Base-by-base conservation (phyloP, 2,329 filamentous ascomycete genomes). In the Diaporthe ampelina region DNA sequence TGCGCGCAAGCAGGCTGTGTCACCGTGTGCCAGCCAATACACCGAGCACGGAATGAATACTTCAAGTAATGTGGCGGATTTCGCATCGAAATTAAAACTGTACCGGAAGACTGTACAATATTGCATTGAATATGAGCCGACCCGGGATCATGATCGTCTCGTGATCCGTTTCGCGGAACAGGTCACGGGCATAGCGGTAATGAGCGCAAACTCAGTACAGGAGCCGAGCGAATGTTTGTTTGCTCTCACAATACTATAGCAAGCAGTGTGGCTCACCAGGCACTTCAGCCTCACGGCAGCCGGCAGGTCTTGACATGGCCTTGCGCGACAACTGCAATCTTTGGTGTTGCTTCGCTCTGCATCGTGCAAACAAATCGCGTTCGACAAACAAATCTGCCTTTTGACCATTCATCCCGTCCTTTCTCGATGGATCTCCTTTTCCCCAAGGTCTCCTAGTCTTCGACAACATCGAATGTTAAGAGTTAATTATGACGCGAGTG, bases 181-280 rank as follows among this genome's bases (percentile, higher is more conserved):
- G 9, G 2, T 11, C 45, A 50, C 45, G 4, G 45, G 9, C 21
- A n/a, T 9, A 50, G 10, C 8, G 19, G 21, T 21, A 50, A n/a
- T n/a, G 7, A 1, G 21, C 19, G 45, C 17, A 50, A n/a, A n/a
- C 19, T 50, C 8, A 50, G 11, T n/a, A 10, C n/a, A n/a, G n/a
- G 43, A 50, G 21, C n/a, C n/a, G 1, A 50, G 10, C 19, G 9
- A 24, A 13, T 50, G 48, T 50, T 50, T 50, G 48, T 10, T 24
- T 4, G 0, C n/a, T n/a, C n/a, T n/a, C n/a, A n/a, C n/a, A 9
- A 24, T 4, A 1, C 1, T n/a, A 8, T 11, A 1, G 48, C 13
- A 13, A 13, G 10, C 9, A 50, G 1, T 9, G 11, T 24, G 7
- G 4, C 15, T 50, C 1, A 6, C 48, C 1, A 32, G n/a, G 21